Evolutionary conservation across 768 basidiomycete species (phyloP).

Genomic region (Tulasnella sp.): DNA sequence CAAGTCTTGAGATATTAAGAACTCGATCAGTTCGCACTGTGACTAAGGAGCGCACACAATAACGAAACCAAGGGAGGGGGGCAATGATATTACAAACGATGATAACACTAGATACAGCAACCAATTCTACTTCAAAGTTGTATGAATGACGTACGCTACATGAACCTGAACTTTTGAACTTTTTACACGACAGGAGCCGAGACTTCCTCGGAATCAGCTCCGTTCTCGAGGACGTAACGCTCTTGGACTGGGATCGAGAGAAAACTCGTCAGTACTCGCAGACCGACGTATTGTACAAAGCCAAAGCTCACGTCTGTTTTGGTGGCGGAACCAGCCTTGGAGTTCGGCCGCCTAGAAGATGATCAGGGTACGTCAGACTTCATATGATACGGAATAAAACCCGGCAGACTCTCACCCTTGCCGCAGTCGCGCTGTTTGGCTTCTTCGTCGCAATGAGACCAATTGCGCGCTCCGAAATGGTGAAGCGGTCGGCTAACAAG

Average conservation of each 20-base stretch:
- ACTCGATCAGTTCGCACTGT: too few relatives aligned
- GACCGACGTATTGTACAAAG: background rate
- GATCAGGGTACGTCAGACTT: slow-evolving; percentile 23
- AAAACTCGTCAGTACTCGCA: background rate
- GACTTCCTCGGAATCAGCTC: slow-evolving; percentile 32
- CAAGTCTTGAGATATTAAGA: too few relatives aligned
- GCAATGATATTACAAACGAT: background rate
- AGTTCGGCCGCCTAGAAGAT: slow-evolving; percentile 31
- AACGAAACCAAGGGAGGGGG: background rate
- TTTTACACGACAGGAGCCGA: slow-evolving; percentile 16
- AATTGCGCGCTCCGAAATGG: slow-evolving; percentile 39
- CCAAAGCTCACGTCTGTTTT: slow-evolving; percentile 25
- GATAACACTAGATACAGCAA: background rate
- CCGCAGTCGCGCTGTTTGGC: slow-evolving; percentile 32
- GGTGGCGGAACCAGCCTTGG: slow-evolving; percentile 31
- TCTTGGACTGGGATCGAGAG: slow-evolving; percentile 22
- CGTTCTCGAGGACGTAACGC: slow-evolving; percentile 32
- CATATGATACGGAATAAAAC: background rate
- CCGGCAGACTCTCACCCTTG: slow-evolving; percentile 5
- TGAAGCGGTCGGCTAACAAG: slow-evolving; percentile 36
- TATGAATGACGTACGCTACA: background rate
- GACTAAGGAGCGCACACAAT: too few relatives aligned
- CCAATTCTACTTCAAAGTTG: slow-evolving; percentile 5
- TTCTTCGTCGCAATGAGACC: slow-evolving; percentile 35
- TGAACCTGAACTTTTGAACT: background rate